Conservation (phyloP, 257 asterid species). For the Ophiorrhiza pumila region DNA sequence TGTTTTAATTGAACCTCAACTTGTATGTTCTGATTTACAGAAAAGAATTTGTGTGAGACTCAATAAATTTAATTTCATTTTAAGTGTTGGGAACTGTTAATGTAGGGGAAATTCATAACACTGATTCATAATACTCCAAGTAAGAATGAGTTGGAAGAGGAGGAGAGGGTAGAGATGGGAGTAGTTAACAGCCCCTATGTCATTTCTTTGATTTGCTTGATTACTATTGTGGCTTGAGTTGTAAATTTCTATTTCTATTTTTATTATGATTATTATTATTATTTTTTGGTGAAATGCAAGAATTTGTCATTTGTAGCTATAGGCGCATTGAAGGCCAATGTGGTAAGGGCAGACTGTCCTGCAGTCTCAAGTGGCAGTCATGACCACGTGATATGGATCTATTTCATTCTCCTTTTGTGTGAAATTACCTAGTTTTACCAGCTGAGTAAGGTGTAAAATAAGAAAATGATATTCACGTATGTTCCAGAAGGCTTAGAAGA, state of each 20-base stretch:
- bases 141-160: background rate
- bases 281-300: background rate
- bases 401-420: background rate
- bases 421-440: background rate
- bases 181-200: background rate
- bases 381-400: background rate
- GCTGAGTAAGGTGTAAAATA: background rate
- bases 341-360: background rate
- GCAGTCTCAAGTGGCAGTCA: background rate
- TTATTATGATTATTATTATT: too few relatives aligned
- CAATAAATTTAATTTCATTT: background rate
- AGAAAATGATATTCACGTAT: background rate
- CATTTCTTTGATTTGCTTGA: background rate
- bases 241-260: background rate
- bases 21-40: slow-evolving; percentile 1
- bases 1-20: background rate
- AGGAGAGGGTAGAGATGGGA: background rate
- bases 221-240: background rate
- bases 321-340: background rate
- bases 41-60: background rate
- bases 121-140: background rate
- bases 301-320: background rate
- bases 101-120: background rate
- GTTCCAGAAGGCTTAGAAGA: background rate
- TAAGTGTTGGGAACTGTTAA: background rate